Evolutionary conservation across 192 early-diverging fungal species (phyloP).

Genomic region (Anaeromyces robustus): DNA sequence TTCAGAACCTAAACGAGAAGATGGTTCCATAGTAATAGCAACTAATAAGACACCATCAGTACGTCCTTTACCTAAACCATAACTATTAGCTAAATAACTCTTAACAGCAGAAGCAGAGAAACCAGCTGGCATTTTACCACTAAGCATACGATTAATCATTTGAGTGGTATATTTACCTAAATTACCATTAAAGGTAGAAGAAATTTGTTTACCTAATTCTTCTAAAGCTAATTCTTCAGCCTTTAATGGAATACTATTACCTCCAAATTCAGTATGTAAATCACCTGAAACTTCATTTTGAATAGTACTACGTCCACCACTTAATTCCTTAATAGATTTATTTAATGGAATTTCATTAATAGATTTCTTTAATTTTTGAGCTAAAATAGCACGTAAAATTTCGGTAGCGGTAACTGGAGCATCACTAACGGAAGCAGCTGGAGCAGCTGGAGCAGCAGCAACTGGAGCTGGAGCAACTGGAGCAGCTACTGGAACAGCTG

Average conservation of each 20-base stretch:
- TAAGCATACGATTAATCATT: slow-evolving; percentile 64
- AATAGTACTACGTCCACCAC: slow-evolving; percentile 85
- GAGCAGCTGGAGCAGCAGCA: slow-evolving; percentile 34
- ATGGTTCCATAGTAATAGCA: slow-evolving; percentile 67
- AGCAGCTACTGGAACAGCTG: slow-evolving; percentile 17
- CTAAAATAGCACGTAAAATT: slow-evolving; percentile 64
- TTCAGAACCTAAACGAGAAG: slow-evolving; percentile 55
- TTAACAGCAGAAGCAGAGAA: slow-evolving; percentile 62
- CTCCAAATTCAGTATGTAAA: slow-evolving; percentile 78
- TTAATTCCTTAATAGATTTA: slow-evolving; percentile 85
- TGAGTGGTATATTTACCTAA: slow-evolving; percentile 67
- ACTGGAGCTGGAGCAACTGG: slow-evolving; percentile 19
- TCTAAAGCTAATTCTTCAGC: slow-evolving; percentile 74
- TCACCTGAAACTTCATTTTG: slow-evolving; percentile 96
- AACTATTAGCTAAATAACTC: slow-evolving; percentile 47
- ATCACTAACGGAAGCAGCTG: slow-evolving; percentile 41
- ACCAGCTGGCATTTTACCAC: slow-evolving; percentile 85
- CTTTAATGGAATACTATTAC: slow-evolving; percentile 63
- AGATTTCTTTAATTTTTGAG: slow-evolving; percentile 80
- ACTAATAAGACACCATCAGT: slow-evolving; percentile 60
- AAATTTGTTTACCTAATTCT: slow-evolving; percentile 58
- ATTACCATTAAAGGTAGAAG: slow-evolving; percentile 22
- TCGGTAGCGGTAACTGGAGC: slow-evolving; percentile 69
- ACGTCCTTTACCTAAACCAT: slow-evolving; percentile 61
- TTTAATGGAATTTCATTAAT: slow-evolving; percentile 50